These are phyloP conservation scores for Cyclocybe aegerita DNA, from an alignment of 768 basidiomycete genomes.

Conservation along the genomic window DNA sequence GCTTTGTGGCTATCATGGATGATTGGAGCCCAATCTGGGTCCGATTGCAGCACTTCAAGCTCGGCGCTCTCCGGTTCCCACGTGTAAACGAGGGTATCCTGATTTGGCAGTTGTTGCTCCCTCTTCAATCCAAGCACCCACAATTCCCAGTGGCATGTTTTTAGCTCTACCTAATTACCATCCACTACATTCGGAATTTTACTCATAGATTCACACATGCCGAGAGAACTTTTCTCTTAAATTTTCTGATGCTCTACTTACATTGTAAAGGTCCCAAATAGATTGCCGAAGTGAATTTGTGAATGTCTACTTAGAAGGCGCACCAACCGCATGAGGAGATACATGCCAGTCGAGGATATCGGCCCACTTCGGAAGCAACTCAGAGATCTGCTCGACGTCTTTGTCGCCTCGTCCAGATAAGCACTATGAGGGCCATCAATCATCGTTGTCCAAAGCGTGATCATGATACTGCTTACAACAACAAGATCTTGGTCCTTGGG, in stretches of 20 bases:
- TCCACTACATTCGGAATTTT: too few species aligned
- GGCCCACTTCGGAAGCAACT: slow-evolving; percentile 94
- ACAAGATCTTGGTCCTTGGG: slow-evolving; percentile 86
- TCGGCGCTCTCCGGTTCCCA: too few species aligned
- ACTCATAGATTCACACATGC: too few species aligned
- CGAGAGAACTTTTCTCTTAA: too few species aligned
- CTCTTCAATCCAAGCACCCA: too few species aligned
- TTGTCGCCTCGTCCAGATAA: slow-evolving; percentile 96
- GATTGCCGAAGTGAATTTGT: slow-evolving; percentile 1
- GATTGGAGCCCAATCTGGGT: slow-evolving; percentile 20
- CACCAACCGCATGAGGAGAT: slow-evolving; percentile 29
- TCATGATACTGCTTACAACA: slow-evolving; percentile 55
- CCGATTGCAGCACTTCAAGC: too few species aligned
- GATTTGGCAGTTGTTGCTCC: background rate
- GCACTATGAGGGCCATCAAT: slow-evolving; percentile 50
- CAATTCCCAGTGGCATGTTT: too few species aligned
- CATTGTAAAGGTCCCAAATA: background rate
- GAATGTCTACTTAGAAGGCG: background rate
- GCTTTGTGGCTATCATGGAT: slow-evolving; percentile 11
- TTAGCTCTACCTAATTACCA: too few species aligned
- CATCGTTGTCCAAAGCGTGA: background rate
- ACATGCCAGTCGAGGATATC: slow-evolving; percentile 93
- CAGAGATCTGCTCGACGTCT: slow-evolving; percentile 95
- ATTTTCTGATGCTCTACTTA: background rate
- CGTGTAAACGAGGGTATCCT: slow-evolving; percentile 1